Conservation (phyloP, 1,284 basidiomycete genomes). For the Abortiporus biennis region DNA sequence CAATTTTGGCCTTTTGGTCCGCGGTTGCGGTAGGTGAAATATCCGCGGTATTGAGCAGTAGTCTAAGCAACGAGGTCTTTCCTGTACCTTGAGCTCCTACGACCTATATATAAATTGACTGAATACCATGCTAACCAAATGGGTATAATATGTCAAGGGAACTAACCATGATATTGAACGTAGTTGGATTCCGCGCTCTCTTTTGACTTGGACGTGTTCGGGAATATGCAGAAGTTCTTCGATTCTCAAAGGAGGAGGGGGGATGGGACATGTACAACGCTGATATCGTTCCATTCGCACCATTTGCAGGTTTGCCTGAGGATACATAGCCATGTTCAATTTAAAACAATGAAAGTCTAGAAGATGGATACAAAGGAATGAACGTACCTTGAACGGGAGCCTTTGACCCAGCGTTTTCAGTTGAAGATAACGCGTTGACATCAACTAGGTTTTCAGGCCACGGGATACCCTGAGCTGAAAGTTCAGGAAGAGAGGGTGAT, state of each 20-base stretch:
- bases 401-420: constrained; percentile 14
- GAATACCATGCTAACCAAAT: not conserved
- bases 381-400: constrained; percentile 49
- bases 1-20: constrained; percentile 59
- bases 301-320: constrained; percentile 31
- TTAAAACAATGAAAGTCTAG: no score
- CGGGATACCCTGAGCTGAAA: constrained; percentile 63
- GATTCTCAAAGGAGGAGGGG: constrained; percentile 52
- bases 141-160: constrained; percentile 1
- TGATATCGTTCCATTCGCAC: constrained; percentile 44
- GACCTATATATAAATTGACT: constrained; percentile 38
- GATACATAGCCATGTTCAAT: constrained; percentile 53
- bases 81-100: constrained; percentile 74
- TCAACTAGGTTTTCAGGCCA: constrained; percentile 80
- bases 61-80: constrained; percentile 67
- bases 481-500: constrained; percentile 72
- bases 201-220: constrained; percentile 39
- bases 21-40: constrained; percentile 62
- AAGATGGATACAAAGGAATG: constrained; percentile 59
- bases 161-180: constrained; percentile 78
- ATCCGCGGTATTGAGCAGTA: constrained; percentile 71
- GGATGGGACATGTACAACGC: constrained; percentile 60
- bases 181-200: constrained; percentile 58
- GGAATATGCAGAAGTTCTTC: constrained; percentile 31
- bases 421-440: constrained; percentile 47